Percentiles rank a stretch among this genome's conserved stretches.
These are phyloP conservation scores for Ceratobasidium sp. DNA, from an alignment of 1,284 basidiomycete species.

Conservation along the genomic window DNA sequence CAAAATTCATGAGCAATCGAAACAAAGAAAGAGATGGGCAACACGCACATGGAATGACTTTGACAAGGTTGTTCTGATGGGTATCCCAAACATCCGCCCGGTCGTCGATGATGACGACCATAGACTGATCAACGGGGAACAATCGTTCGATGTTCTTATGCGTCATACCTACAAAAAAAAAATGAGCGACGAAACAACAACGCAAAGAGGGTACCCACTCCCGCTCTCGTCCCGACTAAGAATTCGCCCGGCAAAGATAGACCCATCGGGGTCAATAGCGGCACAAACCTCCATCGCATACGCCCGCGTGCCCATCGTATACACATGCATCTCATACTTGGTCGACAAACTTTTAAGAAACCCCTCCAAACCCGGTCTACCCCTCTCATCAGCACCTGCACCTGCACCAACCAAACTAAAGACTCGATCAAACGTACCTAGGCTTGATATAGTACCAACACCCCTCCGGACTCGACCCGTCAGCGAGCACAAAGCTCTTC, in stretches of 20 bases:
- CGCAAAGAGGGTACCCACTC: constrained; percentile 68
- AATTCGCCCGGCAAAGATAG: constrained; percentile 88
- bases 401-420: constrained; percentile 6
- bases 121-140: constrained; percentile 96
- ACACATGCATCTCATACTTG: constrained; percentile 98
- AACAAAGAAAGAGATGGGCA: constrained; percentile 19
- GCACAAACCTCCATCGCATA: constrained; percentile 97
- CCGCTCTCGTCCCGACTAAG: constrained; percentile 96
- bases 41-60: constrained; percentile 92
- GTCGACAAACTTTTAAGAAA: constrained; percentile 81
- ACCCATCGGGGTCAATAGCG: constrained; percentile 90
- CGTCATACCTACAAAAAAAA: constrained; percentile 72
- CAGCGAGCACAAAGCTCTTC: constrained; percentile 78
- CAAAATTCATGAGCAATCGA: constrained; percentile 23
- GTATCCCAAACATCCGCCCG: constrained; percentile 98
- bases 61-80: constrained; percentile 91
- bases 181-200: constrained; percentile 8
- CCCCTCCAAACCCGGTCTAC: constrained; percentile 85
- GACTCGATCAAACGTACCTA: constrained; percentile 67
- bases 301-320: constrained; percentile 98
- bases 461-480: constrained; percentile 66
- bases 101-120: constrained; percentile 99
- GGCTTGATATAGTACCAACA: constrained; percentile 99
- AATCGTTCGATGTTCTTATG: constrained; percentile 91
- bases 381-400: constrained; percentile 39